A percentile compares a stretch with the other conserved stretches of the same genome.
phyloP scores from a whole-genome alignment of 2,329 filamentous ascomycete genomes.

The Talaromyces sp. region DNA sequence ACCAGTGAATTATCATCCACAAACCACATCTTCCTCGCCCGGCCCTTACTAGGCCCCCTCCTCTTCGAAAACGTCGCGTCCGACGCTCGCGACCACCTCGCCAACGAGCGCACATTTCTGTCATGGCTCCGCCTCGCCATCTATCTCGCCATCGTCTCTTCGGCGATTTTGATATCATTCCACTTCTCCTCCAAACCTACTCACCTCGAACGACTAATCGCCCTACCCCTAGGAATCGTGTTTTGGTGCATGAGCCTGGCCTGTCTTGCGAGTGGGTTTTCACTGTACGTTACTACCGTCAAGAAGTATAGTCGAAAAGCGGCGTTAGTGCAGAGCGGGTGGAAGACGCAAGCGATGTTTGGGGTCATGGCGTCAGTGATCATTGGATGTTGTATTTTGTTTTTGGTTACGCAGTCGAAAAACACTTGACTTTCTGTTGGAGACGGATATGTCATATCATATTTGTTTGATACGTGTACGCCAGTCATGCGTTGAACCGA shows the following conservation, averaged over 20 bases:
- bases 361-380: slow-evolving; percentile 43
- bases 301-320: slow-evolving; percentile 73
- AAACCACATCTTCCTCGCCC: slow-evolving; percentile 48
- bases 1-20: slow-evolving; percentile 30
- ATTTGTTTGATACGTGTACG: not conserved
- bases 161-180: slow-evolving; percentile 90
- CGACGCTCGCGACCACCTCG: slow-evolving; percentile 64
- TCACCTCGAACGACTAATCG: slow-evolving; percentile 67
- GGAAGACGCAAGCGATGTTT: slow-evolving; percentile 82
- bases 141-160: slow-evolving; percentile 84
- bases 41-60: slow-evolving; percentile 56
- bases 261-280: slow-evolving; percentile 72
- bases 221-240: slow-evolving; percentile 76
- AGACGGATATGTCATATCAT: not conserved
- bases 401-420: slow-evolving; percentile 39
- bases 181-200: slow-evolving; percentile 75
- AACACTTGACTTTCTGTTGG: not conserved
- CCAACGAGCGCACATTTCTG: slow-evolving; percentile 71
- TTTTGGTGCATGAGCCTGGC: slow-evolving; percentile 80
- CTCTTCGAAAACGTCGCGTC: slow-evolving; percentile 65
- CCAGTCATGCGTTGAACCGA: not conserved
- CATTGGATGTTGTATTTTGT: slow-evolving; percentile 44
- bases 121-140: slow-evolving; percentile 85
- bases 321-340: slow-evolving; percentile 87
- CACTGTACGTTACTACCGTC: slow-evolving; percentile 81